These are phyloP conservation scores for Drosera capensis DNA, from an alignment of 148 eudicot species.

Conservation along the genomic window DNA sequence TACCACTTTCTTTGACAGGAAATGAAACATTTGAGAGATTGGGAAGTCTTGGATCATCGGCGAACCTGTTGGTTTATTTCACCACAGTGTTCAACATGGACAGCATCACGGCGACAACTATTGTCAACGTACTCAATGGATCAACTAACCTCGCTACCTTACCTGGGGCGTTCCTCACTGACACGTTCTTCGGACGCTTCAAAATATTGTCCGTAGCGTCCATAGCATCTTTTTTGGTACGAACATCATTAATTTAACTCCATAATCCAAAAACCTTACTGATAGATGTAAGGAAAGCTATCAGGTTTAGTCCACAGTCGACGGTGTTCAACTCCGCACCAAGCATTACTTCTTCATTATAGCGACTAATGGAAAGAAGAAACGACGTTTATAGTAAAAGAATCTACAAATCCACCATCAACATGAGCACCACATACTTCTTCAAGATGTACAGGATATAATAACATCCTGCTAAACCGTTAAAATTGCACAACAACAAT, in stretches of 20 bases:
- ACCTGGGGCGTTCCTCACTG: conserved; percentile 18
- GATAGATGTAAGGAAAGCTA: too few species aligned
- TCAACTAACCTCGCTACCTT: conserved; percentile 8
- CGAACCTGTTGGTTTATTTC: conserved; percentile 19
- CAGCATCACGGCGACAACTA: conserved; percentile 15
- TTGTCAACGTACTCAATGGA: conserved; percentile 17
- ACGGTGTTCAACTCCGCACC: too few species aligned
- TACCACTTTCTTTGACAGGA: conserved; percentile 6
- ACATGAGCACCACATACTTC: too few species aligned
- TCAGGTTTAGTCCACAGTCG: too few species aligned
- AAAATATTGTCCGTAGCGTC: not conserved
- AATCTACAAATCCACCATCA: too few species aligned
- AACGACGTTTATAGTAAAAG: too few species aligned
- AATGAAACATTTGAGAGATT: conserved; percentile 24
- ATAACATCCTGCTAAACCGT: too few species aligned
- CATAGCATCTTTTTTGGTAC: not conserved
- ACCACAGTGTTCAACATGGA: conserved; percentile 15
- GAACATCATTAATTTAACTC: not conserved
- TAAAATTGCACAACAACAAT: too few species aligned
- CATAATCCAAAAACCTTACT: too few species aligned
- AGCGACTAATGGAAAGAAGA: too few species aligned
- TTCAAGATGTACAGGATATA: too few species aligned
- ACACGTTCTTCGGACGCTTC: conserved; percentile 16
- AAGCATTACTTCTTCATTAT: too few species aligned
- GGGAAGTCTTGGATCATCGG: conserved; percentile 19